These are phyloP conservation scores for Colletotrichum sp. DNA, from an alignment of 2,329 filamentous ascomycete species.

Conservation along the genomic window DNA sequence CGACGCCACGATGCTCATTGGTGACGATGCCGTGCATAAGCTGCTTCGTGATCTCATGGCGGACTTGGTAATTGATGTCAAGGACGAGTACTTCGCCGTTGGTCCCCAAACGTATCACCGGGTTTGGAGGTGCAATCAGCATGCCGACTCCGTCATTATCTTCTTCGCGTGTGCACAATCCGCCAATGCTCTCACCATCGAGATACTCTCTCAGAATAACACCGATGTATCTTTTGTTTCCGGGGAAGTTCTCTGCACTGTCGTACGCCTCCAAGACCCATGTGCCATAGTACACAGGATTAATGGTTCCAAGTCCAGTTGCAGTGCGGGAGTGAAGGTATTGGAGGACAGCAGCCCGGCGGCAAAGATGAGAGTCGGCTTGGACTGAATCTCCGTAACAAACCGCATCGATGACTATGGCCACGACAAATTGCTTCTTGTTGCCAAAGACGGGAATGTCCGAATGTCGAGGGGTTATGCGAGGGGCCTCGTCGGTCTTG, in stretches of 20 bases:
- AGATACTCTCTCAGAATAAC: not conserved
- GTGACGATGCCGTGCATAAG: not conserved
- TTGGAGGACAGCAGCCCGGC: not conserved
- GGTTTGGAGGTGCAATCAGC: rapidly evolving
- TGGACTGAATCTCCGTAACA: rapidly evolving
- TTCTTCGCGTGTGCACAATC: not conserved
- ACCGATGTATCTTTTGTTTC: not conserved
- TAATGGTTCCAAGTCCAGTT: not conserved
- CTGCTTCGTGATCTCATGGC: not conserved
- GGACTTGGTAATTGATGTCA: not conserved
- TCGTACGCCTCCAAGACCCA: not conserved
- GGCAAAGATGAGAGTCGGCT: not conserved
- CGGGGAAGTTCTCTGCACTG: not conserved
- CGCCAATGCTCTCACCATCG: not conserved
- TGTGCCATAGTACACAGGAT: not conserved
- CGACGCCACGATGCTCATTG: not conserved
- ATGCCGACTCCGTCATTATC: rapidly evolving
- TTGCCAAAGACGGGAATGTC: not conserved
- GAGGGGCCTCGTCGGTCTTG: not conserved
- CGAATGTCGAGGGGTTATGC: not conserved
- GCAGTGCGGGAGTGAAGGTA: not conserved
- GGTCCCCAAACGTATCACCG: rapidly evolving
- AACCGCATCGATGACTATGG: not conserved
- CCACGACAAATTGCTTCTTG: not conserved
- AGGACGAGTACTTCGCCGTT: rapidly evolving